Percentiles rank a stretch among this genome's conserved stretches.
Evolutionary conservation across 176 grass and related monocot genomes (phyloP).

Genomic region (Triticum urartu): DNA sequence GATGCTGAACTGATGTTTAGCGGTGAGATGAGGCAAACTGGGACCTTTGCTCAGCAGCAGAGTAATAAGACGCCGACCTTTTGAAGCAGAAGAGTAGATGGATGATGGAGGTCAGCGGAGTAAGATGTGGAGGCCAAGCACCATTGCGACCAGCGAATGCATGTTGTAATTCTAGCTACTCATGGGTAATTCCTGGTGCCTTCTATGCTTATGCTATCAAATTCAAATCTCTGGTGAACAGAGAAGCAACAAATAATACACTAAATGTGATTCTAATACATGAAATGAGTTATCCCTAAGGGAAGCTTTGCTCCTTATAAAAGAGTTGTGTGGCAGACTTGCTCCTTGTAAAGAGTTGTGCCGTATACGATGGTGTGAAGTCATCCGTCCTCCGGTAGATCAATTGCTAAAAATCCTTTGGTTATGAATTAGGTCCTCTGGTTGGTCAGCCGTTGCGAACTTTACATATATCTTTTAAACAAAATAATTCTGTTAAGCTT

Average conservation of each 20-base stretch:
- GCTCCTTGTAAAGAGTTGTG: neutral
- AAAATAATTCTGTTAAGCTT: neutral
- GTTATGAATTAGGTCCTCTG: no score
- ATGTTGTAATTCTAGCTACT: slow-evolving; percentile 7
- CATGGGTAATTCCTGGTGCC: neutral
- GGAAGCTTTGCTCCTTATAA: neutral
- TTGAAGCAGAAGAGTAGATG: no score
- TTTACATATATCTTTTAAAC: no score
- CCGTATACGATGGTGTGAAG: neutral
- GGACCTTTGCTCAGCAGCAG: no score
- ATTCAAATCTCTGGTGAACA: neutral
- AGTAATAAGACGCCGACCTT: no score
- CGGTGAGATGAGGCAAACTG: no score
- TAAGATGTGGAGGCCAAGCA: no score
- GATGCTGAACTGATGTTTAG: no score
- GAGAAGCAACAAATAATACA: neutral
- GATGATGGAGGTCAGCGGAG: no score
- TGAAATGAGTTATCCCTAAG: neutral
- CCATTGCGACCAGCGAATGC: no score
- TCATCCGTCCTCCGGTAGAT: neutral
- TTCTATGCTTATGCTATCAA: neutral
- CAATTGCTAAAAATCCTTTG: neutral
- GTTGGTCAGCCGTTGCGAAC: no score
- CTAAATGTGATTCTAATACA: neutral
- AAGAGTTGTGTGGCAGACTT: neutral